Conservation (phyloP, 805 yeast genomes). For the Yamadazyma tumulicola region DNA sequence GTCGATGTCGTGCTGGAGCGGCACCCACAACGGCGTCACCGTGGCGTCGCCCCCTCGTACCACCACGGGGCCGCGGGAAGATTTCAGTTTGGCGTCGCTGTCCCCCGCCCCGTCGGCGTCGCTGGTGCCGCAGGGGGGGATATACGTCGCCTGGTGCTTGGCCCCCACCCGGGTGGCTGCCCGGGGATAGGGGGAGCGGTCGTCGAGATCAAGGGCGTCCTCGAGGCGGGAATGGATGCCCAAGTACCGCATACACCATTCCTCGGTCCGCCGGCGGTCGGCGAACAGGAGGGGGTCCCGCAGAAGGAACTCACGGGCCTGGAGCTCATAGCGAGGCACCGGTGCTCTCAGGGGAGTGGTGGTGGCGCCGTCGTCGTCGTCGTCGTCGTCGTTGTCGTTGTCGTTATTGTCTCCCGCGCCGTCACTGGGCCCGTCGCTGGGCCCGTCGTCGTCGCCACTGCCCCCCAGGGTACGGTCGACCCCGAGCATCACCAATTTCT, state of each 20-base stretch:
- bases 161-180: slow-evolving; percentile 76
- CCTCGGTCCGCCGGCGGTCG: slow-evolving; percentile 55
- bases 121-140: slow-evolving; percentile 63
- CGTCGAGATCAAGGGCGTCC: slow-evolving; percentile 74
- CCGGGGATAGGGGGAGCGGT: slow-evolving; percentile 70
- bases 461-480: slow-evolving; percentile 41
- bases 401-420: slow-evolving; percentile 4
- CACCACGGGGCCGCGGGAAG: slow-evolving; percentile 29
- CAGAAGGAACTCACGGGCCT: slow-evolving; percentile 51
- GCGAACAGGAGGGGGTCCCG: slow-evolving; percentile 43
- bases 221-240: slow-evolving; percentile 73
- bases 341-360: slow-evolving; percentile 7
- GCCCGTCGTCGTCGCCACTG: slow-evolving; percentile 21
- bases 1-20: slow-evolving; percentile 27
- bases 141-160: slow-evolving; percentile 66
- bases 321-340: slow-evolving; percentile 53
- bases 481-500: slow-evolving; percentile 37
- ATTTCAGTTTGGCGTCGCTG: slow-evolving; percentile 15
- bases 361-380: slow-evolving; percentile 4
- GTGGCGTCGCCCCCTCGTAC: slow-evolving; percentile 81
- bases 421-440: slow-evolving; percentile 3
- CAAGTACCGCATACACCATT: slow-evolving; percentile 78
- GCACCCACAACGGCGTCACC: slow-evolving; percentile 64
- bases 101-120: slow-evolving; percentile 32
- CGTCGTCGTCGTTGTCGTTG: slow-evolving; percentile 2